phyloP scores from a whole-genome alignment of 768 basidiomycete species.

The Phlebiopsis flavidoalba region DNA sequence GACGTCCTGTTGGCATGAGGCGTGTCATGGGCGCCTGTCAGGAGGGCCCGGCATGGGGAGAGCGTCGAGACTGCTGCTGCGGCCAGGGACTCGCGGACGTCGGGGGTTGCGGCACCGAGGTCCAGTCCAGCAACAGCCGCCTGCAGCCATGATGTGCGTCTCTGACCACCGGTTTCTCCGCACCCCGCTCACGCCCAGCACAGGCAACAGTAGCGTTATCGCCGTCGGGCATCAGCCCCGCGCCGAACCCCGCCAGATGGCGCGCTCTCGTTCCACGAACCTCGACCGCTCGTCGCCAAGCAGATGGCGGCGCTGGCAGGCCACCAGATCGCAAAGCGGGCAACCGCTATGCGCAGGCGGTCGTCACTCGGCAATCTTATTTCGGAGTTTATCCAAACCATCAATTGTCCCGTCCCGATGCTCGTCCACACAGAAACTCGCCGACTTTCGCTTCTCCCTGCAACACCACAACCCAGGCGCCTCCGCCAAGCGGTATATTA shows the following conservation, averaged over 20 bases:
- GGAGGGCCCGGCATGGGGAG: background rate
- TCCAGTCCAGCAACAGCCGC: background rate
- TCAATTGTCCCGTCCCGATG: slow-evolving; percentile 23
- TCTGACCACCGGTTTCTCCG: background rate
- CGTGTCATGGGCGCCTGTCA: slow-evolving; percentile 9
- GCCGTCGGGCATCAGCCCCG: background rate
- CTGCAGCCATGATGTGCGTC: slow-evolving; percentile 11
- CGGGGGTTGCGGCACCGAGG: slow-evolving; percentile 1
- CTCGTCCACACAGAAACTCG: slow-evolving; percentile 18
- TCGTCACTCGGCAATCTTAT: slow-evolving; percentile 59
- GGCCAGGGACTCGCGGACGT: background rate
- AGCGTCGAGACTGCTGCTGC: too few relatives aligned
- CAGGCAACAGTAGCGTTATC: background rate
- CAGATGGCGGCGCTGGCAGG: slow-evolving; percentile 78
- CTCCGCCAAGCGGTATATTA: slow-evolving; percentile 28
- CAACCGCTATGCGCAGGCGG: slow-evolving; percentile 41
- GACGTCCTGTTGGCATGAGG: background rate
- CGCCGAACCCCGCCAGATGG: slow-evolving; percentile 4
- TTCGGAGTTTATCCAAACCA: slow-evolving; percentile 50
- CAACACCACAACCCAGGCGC: slow-evolving; percentile 45
- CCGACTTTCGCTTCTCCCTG: slow-evolving; percentile 14
- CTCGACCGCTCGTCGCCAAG: slow-evolving; percentile 69
- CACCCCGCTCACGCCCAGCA: background rate
- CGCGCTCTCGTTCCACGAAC: slow-evolving; percentile 33
- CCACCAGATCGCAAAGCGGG: slow-evolving; percentile 57